Evolutionary conservation across 2,329 filamentous ascomycete genomes (phyloP), one percentile per base, ranked within the genome.

Genomic region (Colletotrichum lupini): DNA sequence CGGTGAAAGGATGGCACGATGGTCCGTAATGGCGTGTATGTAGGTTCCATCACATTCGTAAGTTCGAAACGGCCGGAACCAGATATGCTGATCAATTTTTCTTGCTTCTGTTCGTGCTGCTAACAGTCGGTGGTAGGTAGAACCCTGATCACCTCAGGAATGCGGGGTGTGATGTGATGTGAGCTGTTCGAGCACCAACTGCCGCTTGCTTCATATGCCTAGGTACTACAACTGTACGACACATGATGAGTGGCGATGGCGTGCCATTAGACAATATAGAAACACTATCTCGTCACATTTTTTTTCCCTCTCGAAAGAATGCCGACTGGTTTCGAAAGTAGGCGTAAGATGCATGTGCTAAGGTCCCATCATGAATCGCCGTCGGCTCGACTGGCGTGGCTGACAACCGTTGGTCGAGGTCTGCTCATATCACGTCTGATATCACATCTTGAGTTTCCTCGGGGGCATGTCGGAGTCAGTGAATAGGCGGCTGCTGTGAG

Each of bases 161-260:
- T 70, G 70, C 66, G 66, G 70, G 66, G 70, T 57, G 55, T 30
- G 4, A 46, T 49, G 52, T 59, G 12, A 14, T 59, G 32, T 59
- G 26, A 42, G 37, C 42, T 49, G 42, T 49, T 53, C 58, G 37
- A 69, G 24, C 42, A 37, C 37, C 69, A 72, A 64, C 59, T 72
- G 65, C 69, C 66, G 53, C 49, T 68, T 14, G 52, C 26, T 32
- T 11, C 30, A 32, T 32, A 32, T 32, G 30, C 30, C 30, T 9
- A 30, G 30, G 30, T 32, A 32, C 30, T 32, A 32, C 8, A 9
- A 32, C 9, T 32, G 30, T 32, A 32, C 30, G 11, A 32, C 30
- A 32, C 30, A 32, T 32, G n/a, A 8, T 32, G 32, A 32, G 57
- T 12, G 30, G 16, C 28, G 28, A 32, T 30, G 64, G 53, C 30